A percentile compares a stretch with the other conserved stretches of the same genome.
phyloP scores from a whole-genome alignment of 2,329 filamentous ascomycete genomes.

The Apiospora rasikravindrae region DNA sequence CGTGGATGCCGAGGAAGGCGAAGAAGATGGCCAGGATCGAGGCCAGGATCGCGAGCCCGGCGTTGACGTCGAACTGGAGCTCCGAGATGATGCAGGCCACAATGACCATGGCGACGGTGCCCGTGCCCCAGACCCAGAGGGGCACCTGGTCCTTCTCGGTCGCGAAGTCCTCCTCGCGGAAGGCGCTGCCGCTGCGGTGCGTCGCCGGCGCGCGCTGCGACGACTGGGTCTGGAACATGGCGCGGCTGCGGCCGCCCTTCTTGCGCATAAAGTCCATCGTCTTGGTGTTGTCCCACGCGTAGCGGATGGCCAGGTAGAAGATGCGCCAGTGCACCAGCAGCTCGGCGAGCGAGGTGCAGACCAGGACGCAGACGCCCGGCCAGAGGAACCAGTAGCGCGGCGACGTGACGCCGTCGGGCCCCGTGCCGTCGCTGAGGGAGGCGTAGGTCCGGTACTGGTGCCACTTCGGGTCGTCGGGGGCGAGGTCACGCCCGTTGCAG shows the following conservation, averaged over 20 bases:
- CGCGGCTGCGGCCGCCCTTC: slow-evolving; percentile 23
- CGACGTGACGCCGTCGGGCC: slow-evolving; percentile 8
- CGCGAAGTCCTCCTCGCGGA: slow-evolving; percentile 54
- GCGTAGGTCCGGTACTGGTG: slow-evolving; percentile 43
- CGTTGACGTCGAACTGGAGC: slow-evolving; percentile 60
- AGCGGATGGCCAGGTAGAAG: slow-evolving; percentile 47
- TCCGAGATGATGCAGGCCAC: slow-evolving; percentile 56
- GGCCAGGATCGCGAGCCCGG: slow-evolving; percentile 61
- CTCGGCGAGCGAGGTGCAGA: slow-evolving; percentile 46
- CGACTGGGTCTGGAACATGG: slow-evolving; percentile 16
- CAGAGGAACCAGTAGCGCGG: slow-evolving; percentile 43
- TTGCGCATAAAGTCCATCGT: slow-evolving; percentile 20
- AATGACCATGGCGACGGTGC: slow-evolving; percentile 55
- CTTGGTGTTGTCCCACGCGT: slow-evolving; percentile 45
- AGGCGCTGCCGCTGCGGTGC: slow-evolving; percentile 17
- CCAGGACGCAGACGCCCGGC: slow-evolving; percentile 49
- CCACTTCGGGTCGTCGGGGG: slow-evolving; percentile 50
- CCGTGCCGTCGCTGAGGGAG: slow-evolving; percentile 34
- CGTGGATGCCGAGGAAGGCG: slow-evolving; percentile 66
- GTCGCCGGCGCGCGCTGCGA: slow-evolving; percentile 6
- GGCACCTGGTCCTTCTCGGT: slow-evolving; percentile 52
- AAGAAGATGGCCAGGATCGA: slow-evolving; percentile 65
- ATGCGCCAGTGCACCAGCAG: slow-evolving; percentile 38
- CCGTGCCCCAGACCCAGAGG: slow-evolving; percentile 57
- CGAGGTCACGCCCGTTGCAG: slow-evolving; percentile 36